Evolutionary conservation across 2,329 filamentous ascomycete species (phyloP), one percentile per base, ranked within the genome.

Genomic region (Fusarium verrucosum): DNA sequence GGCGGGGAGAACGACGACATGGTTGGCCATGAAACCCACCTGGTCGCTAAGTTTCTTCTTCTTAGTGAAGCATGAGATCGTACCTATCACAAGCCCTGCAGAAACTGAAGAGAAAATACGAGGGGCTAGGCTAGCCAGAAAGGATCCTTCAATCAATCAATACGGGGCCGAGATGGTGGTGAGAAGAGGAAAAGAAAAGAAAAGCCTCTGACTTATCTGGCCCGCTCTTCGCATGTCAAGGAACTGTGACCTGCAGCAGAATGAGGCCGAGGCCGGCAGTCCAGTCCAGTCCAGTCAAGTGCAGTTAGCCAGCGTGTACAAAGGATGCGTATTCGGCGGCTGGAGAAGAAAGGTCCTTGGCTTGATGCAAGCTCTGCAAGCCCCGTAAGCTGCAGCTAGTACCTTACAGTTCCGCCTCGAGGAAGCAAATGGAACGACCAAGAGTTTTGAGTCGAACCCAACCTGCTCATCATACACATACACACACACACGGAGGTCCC

Each of bases 61-160:
- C 17, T 47, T 50, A 47, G 43, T 46, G 47, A 58, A 44, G 46
- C 35, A 49, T 23, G 20, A 44, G 33, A 54, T 54, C 44, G 41
- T 62, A 46, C 62, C 62, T 66, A 66, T 66, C 62, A 66, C 19
- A 43, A 50, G 49, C 52, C 40, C 25, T 28, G 51, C 35, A 66
- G 63, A 32, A 45, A 17, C 7, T 46, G 33, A 41, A 35, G 17
- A 59, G 9, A 47, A 57, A 50, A 52, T 13, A 7, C 20, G 20
- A 45, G 55, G 32, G 43, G 41, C 50, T 47, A 50, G 37, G n/a
- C n/a, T n/a, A n/a, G n/a, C n/a, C n/a, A n/a, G n/a, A n/a, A n/a
- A n/a, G n/a, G n/a, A n/a, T n/a, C n/a, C n/a, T n/a, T n/a, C n/a
- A 58, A 25, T 37, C 25, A 16, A 26, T 19, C 20, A 23, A 28